These are phyloP conservation scores for Thyridium curvatum DNA, from an alignment of 2,329 filamentous ascomycete genomes.

Conservation along the genomic window DNA sequence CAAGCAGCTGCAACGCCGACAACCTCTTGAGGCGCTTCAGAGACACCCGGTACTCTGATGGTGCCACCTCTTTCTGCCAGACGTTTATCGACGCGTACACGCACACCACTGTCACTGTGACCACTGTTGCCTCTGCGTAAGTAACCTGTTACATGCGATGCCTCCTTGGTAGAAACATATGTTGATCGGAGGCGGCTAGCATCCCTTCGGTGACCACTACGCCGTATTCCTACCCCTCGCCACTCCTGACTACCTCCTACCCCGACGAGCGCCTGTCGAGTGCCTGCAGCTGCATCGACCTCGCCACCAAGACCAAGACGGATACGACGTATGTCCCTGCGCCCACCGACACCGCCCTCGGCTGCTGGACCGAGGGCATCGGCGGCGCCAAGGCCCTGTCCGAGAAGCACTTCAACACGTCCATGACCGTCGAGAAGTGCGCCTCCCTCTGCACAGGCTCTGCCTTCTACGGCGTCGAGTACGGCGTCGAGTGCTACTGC, in stretches of 20 bases:
- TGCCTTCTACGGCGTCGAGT: constrained; percentile 29
- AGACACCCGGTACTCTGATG: neutral
- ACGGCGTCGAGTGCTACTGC: constrained; percentile 26
- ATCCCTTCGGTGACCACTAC: too few species aligned
- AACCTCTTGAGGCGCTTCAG: constrained; percentile 1
- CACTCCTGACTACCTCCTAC: constrained; percentile 1
- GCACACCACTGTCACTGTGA: neutral
- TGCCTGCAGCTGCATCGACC: constrained; percentile 2
- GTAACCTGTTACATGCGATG: neutral
- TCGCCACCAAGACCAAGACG: constrained; percentile 1
- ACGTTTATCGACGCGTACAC: neutral
- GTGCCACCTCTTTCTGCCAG: neutral
- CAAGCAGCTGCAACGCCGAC: neutral
- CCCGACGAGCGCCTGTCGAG: neutral
- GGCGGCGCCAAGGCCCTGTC: neutral
- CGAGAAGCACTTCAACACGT: constrained; percentile 5
- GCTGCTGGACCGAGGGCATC: constrained; percentile 2
- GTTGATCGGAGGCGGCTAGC: too few species aligned
- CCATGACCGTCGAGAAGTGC: constrained; percentile 32
- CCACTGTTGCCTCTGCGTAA: neutral
- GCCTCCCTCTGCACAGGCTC: constrained; percentile 21
- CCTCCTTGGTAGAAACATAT: too few species aligned
- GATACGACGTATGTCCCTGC: neutral
- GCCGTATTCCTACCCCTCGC: neutral
- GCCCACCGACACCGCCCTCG: neutral